Base-by-base conservation (phyloP, 2,329 filamentous ascomycete genomes). In the Blumeria hordei region DNA sequence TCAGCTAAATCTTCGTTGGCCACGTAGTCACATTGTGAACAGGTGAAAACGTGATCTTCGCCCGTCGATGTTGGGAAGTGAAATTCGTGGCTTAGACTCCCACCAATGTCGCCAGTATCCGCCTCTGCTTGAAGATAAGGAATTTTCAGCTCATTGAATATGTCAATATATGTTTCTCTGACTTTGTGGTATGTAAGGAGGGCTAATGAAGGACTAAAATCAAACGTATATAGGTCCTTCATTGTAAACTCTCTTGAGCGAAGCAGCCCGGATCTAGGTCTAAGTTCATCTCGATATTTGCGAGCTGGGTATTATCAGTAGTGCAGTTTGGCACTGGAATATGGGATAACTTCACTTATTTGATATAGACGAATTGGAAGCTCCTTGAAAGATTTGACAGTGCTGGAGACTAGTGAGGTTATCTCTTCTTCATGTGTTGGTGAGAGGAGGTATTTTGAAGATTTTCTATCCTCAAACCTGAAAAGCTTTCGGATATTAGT, bases 161-260 rank as follows among this genome's bases (percentile, higher is more conserved):
- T 76, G 16, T 74, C 74, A 11, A 72, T 73, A 65, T 98, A 98
- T 1, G 83, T 83, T 39, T 67, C 66, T 53, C 83, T 78, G 2
- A 94, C 87, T 44, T 80, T 70, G 6, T 77, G 68, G 61, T 98
- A 98, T 0, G 90, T 94, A 53, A 76, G 69, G n/a, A 88, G 70
- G 1, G 90, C 90, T n/a, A 76, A 70, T 32, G 76, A 69, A 0
- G 72, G 66, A 3, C 74, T 81, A 37, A 74, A 70, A 64, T 98
- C 92, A 64, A 98, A 98, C 0, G 88, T 95, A 66, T 98, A 98
- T 0, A 98, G 75, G 67, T 98, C 92, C 68, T 98, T 98, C 92
- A 98, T 98, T 61, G 87, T 70, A 63, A 98, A 98, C 64, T 98
- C 92, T 58, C 88, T 80, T 0, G 86, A 84, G 9, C 92, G 80